A percentile compares a stretch with the other conserved stretches of the same genome.
Conservation (phyloP, 1,284 basidiomycete species). For the Pseudozyma hubeiensis region DNA sequence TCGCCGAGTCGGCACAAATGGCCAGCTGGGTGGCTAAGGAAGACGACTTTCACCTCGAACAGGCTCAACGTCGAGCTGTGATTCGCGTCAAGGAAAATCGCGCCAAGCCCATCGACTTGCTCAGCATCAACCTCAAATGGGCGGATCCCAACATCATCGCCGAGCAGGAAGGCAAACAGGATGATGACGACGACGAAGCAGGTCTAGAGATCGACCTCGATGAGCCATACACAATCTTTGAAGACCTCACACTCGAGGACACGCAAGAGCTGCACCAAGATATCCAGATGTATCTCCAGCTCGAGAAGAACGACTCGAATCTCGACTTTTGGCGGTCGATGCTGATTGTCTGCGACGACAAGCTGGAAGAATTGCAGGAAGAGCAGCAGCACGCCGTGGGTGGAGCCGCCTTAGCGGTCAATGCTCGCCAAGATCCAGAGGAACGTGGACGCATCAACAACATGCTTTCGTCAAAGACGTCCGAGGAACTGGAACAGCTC, state of each 20-base stretch:
- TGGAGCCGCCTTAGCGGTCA: conserved; percentile 66
- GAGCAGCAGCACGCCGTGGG: conserved; percentile 61
- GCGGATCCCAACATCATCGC: conserved; percentile 82
- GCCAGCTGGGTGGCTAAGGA: conserved; percentile 97
- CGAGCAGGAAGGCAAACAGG: conserved; percentile 82
- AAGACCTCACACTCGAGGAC: conserved; percentile 88
- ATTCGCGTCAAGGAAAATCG: conserved; percentile 95
- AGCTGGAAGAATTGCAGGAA: conserved; percentile 75
- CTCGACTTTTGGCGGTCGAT: conserved; percentile 99
- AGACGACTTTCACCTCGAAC: conserved; percentile 95
- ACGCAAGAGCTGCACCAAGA: conserved; percentile 93
- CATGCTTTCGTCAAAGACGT: conserved; percentile 60
- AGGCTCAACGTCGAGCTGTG: conserved; percentile 87
- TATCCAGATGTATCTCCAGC: conserved; percentile 87
- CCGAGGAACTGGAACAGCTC: conserved; percentile 81
- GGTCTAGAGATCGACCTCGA: conserved; percentile 97
- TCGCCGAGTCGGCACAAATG: conserved; percentile 95
- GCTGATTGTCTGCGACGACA: conserved; percentile 95
- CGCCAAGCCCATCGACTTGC: conserved; percentile 72
- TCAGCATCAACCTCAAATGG: conserved; percentile 67
- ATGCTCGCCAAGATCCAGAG: conserved; percentile 70
- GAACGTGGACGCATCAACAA: conserved; percentile 59
- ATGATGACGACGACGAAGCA: conserved; percentile 82
- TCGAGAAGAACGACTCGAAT: conserved; percentile 86
- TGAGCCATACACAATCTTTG: conserved; percentile 96